phyloP scores from a whole-genome alignment of 805 yeast species.

The Wickerhamiella shivajii region DNA sequence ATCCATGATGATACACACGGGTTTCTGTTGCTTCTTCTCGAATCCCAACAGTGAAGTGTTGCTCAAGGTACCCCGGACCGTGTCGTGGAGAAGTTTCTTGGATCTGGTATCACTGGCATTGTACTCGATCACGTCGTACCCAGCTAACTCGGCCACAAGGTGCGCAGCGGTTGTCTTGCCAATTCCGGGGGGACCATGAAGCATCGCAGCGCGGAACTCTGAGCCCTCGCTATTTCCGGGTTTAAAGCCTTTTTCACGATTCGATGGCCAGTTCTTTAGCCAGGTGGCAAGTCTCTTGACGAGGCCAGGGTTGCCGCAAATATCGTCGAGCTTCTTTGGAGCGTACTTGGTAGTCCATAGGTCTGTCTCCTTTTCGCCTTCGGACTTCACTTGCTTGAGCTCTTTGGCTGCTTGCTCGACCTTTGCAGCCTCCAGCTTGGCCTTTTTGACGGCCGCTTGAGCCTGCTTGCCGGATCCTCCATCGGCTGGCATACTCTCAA shows the following conservation, averaged over 20 bases:
- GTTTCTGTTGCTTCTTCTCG: constrained; percentile 32
- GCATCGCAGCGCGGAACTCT: constrained; percentile 63
- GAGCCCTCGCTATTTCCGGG: constrained; percentile 46
- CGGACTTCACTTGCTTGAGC: neutral
- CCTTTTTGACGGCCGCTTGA: constrained; percentile 51
- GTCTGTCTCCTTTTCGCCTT: constrained; percentile 22
- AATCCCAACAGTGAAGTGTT: constrained; percentile 77
- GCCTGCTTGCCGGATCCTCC: constrained; percentile 85
- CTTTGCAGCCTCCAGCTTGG: constrained; percentile 48
- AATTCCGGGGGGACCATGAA: constrained; percentile 88
- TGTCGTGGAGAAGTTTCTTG: constrained; percentile 54
- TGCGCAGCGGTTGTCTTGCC: constrained; percentile 92
- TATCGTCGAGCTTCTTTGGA: constrained; percentile 56
- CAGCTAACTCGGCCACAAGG: constrained; percentile 61
- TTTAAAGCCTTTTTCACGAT: constrained; percentile 41
- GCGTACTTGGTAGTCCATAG: constrained; percentile 93
- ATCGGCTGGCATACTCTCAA: constrained; percentile 70
- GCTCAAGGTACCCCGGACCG: constrained; percentile 54
- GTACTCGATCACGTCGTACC: constrained; percentile 68
- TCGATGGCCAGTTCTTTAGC: constrained; percentile 62
- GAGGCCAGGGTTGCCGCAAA: constrained; percentile 81
- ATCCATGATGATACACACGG: constrained; percentile 82
- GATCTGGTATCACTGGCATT: constrained; percentile 87
- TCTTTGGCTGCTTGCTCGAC: constrained; percentile 28
- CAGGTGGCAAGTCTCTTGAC: constrained; percentile 54